Percentiles rank a stretch among this genome's conserved stretches.
Conservation (phyloP, 148 eudicot genomes). For the Fagopyrum tataricum region DNA sequence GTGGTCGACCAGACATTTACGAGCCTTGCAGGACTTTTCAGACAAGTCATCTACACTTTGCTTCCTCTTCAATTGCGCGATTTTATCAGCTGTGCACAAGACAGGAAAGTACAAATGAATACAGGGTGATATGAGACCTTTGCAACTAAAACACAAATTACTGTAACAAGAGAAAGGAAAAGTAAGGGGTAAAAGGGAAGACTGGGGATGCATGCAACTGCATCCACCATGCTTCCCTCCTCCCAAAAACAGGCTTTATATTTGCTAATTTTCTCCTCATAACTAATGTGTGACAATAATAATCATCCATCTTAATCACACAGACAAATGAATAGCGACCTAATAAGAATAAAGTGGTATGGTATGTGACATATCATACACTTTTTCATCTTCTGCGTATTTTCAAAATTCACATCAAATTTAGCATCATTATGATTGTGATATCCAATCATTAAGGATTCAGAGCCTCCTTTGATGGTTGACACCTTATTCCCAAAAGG, state of each 20-base stretch:
- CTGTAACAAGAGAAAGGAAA: background rate
- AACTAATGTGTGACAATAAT: background rate
- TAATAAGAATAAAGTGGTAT: background rate
- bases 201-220: background rate
- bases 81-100: slow-evolving; percentile 33
- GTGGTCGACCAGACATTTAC: slow-evolving; percentile 25
- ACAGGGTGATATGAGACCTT: background rate
- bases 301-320: background rate
- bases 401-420: background rate
- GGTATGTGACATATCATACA: background rate
- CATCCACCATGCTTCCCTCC: slow-evolving; percentile 8
- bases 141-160: background rate
- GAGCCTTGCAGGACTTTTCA: slow-evolving; percentile 29
- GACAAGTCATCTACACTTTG: slow-evolving; percentile 30
- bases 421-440: background rate
- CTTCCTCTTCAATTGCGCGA: slow-evolving; percentile 51
- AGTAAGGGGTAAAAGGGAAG: background rate
- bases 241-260: background rate
- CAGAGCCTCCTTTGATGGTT: slow-evolving; percentile 11
- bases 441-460: background rate
- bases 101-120: slow-evolving; percentile 1
- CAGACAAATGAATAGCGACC: background rate
- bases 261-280: background rate
- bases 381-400: background rate
- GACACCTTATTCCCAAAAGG: slow-evolving; percentile 20